Evolutionary conservation across 2,329 filamentous ascomycete species (phyloP).

Genomic region (Tolypocladium capitatum): DNA sequence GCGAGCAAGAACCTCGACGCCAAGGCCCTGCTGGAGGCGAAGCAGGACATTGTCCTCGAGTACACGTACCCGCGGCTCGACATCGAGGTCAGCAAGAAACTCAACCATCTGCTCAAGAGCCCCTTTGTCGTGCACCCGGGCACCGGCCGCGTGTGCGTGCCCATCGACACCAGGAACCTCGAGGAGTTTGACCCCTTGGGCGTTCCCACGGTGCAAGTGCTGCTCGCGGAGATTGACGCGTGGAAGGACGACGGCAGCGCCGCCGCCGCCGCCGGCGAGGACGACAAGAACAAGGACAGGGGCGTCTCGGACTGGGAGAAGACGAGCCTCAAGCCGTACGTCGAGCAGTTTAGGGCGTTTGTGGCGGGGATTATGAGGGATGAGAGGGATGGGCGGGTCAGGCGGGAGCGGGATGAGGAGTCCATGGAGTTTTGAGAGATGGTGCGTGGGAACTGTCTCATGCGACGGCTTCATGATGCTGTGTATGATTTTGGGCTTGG

Average conservation of each 20-base stretch:
- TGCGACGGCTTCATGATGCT: background rate
- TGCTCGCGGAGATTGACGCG: slow-evolving; percentile 75
- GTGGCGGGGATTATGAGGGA: slow-evolving; percentile 70
- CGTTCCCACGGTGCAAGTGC: slow-evolving; percentile 77
- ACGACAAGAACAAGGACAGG: slow-evolving; percentile 23
- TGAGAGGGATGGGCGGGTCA: slow-evolving; percentile 41
- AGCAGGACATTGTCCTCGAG: slow-evolving; percentile 91
- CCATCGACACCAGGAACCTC: slow-evolving; percentile 62
- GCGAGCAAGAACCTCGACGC: slow-evolving; percentile 60
- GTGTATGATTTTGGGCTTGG: background rate
- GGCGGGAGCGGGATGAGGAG: slow-evolving; percentile 41
- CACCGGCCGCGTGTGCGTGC: slow-evolving; percentile 88
- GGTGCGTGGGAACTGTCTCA: background rate
- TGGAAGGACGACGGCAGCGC: slow-evolving; percentile 45
- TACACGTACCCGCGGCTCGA: slow-evolving; percentile 97
- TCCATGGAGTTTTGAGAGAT: slow-evolving; percentile 41
- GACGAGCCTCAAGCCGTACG: slow-evolving; percentile 84
- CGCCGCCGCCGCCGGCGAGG: slow-evolving; percentile 20
- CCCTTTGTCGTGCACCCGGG: slow-evolving; percentile 95
- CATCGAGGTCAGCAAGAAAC: slow-evolving; percentile 92
- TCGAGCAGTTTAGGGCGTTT: slow-evolving; percentile 78
- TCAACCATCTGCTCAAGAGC: slow-evolving; percentile 94
- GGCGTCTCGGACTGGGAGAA: slow-evolving; percentile 81
- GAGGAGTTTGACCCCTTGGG: slow-evolving; percentile 75
- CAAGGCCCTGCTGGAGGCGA: slow-evolving; percentile 67